phyloP scores from a whole-genome alignment of 306 rosid species.

The Canavalia gladiata region DNA sequence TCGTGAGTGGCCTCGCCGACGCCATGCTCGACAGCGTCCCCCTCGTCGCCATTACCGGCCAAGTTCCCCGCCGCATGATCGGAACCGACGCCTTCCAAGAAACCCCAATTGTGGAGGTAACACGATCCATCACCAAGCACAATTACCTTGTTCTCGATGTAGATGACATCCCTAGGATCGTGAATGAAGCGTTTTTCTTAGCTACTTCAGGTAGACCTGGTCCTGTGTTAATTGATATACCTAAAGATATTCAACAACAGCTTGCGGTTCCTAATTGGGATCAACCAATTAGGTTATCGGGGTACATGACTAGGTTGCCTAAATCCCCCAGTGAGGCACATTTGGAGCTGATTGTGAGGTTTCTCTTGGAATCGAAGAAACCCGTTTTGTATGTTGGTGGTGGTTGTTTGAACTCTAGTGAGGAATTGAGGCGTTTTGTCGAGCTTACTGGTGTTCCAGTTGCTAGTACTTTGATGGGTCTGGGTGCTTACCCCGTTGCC shows the following conservation, averaged over 20 bases:
- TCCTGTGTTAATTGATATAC: constrained; percentile 80
- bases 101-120: constrained; percentile 95
- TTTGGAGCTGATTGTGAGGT: constrained; percentile 76
- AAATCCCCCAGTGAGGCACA: constrained; percentile 50
- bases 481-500: constrained; percentile 66
- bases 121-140: constrained; percentile 87
- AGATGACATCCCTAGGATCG: constrained; percentile 85
- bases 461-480: constrained; percentile 93
- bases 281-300: constrained; percentile 68
- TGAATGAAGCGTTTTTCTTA: constrained; percentile 77
- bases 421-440: constrained; percentile 73
- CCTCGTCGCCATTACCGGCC: constrained; percentile 80
- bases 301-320: constrained; percentile 75
- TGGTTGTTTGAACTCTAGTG: constrained; percentile 81
- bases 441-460: constrained; percentile 79
- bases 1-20: constrained; percentile 91
- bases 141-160: constrained; percentile 85
- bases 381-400: constrained; percentile 90
- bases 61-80: constrained; percentile 88
- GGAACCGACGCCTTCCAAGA: constrained; percentile 96
- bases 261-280: constrained; percentile 81
- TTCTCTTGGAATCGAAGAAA: constrained; percentile 72
- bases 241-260: constrained; percentile 90
- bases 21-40: constrained; percentile 83
- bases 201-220: constrained; percentile 89